A percentile compares a stretch with the other conserved stretches of the same genome.
These are phyloP conservation scores for Pseudogymnoascus sp. DNA, from an alignment of 2,329 filamentous ascomycete species.

Conservation along the genomic window DNA sequence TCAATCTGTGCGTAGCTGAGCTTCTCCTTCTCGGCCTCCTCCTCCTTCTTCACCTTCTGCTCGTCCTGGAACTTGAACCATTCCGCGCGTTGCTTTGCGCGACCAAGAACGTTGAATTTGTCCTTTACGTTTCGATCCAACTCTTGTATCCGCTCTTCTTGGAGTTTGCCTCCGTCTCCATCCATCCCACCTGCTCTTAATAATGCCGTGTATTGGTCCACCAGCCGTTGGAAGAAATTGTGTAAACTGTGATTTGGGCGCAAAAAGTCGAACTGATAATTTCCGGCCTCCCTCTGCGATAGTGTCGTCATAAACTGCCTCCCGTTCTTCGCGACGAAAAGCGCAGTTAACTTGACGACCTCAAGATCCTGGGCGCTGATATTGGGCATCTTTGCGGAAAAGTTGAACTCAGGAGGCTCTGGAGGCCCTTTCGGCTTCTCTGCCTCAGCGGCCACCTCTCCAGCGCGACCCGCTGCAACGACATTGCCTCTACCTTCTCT, in stretches of 20 bases:
- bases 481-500: conserved; percentile 73
- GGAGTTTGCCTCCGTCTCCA: conserved; percentile 53
- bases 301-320: conserved; percentile 85
- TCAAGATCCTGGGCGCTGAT: conserved; percentile 91
- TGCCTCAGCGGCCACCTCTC: conserved; percentile 48
- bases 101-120: conserved; percentile 69
- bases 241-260: conserved; percentile 92
- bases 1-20: conserved; percentile 76
- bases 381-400: conserved; percentile 93
- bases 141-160: conserved; percentile 64
- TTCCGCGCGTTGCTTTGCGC: conserved; percentile 78
- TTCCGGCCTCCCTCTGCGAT: conserved; percentile 79
- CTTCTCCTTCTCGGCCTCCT: conserved; percentile 75
- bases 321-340: conserved; percentile 89
- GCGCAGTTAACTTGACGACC: conserved; percentile 66
- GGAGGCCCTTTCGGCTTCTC: conserved; percentile 74
- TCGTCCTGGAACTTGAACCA: conserved; percentile 78
- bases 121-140: conserved; percentile 68
- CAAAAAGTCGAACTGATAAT: conserved; percentile 94
- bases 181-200: conserved; percentile 60
- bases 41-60: conserved; percentile 82
- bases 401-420: conserved; percentile 79
- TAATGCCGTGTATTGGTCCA: conserved; percentile 87
- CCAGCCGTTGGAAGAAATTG: conserved; percentile 85
- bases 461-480: conserved; percentile 65